Conservation (phyloP, 345 rosid genomes). For the Cochlearia excelsa region DNA sequence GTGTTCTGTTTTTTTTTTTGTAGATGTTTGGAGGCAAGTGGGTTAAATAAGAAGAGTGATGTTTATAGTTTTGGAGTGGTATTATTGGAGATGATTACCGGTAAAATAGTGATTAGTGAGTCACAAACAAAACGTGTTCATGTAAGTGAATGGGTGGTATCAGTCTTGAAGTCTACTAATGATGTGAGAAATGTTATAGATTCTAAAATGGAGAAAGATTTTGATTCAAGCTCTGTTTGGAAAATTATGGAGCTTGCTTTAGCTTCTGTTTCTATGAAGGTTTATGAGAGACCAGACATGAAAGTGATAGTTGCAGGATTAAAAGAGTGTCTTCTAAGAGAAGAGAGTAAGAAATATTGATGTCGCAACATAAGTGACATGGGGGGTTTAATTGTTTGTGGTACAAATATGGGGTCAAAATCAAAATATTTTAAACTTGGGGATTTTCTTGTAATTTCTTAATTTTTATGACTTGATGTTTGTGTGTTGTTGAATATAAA, state of each 20-base stretch:
- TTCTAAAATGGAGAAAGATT: slow-evolving; percentile 5
- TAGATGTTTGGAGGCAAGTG: slow-evolving; percentile 26
- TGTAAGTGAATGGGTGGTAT: slow-evolving; percentile 37
- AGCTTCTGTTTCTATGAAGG: slow-evolving; percentile 17
- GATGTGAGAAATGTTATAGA: slow-evolving; percentile 38
- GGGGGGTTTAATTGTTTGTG: too few relatives aligned
- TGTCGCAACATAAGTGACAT: neutral
- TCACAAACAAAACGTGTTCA: slow-evolving; percentile 28
- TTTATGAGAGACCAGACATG: slow-evolving; percentile 30
- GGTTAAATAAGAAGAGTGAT: slow-evolving; percentile 39
- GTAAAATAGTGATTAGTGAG: slow-evolving; percentile 17
- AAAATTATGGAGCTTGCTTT: slow-evolving; percentile 37
- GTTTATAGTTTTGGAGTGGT: slow-evolving; percentile 39
- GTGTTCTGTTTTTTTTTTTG: neutral
- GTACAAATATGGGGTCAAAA: too few relatives aligned
- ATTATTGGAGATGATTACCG: slow-evolving; percentile 29
- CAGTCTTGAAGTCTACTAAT: slow-evolving; percentile 34
- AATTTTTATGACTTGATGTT: neutral
- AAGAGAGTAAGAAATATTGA: slow-evolving; percentile 22
- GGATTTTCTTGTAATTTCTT: too few relatives aligned
- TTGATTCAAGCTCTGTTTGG: slow-evolving; percentile 32
- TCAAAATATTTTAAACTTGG: too few relatives aligned
- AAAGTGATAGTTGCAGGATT: slow-evolving; percentile 14
- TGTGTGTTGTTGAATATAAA: neutral
- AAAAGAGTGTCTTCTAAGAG: slow-evolving; percentile 26